phyloP scores from a whole-genome alignment of 352 stramenopile genomes.

The Phytophthora hibernalis region DNA sequence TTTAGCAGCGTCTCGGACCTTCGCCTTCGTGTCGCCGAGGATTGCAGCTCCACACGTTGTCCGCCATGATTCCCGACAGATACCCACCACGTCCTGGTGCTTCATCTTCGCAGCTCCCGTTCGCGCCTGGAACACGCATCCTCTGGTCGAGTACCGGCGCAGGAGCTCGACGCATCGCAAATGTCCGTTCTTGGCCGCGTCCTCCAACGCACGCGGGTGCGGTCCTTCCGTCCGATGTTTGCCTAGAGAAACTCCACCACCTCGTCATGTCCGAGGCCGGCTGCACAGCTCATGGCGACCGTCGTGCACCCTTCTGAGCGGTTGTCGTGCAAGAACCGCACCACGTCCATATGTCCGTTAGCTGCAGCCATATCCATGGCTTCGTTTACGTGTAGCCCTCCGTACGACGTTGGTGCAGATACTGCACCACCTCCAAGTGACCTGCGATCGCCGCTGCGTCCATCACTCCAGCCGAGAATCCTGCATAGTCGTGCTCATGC shows the following conservation, averaged over 20 bases:
- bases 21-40: conserved; percentile 33
- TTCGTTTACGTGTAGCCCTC: conserved; percentile 40
- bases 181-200: conserved; percentile 44
- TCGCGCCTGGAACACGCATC: conserved; percentile 42
- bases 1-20: conserved; percentile 37
- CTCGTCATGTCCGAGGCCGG: conserved; percentile 30
- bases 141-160: conserved; percentile 34
- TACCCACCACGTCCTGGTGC: conserved; percentile 32
- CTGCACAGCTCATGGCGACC: conserved; percentile 41
- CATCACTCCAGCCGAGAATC: conserved; percentile 36
- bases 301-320: conserved; percentile 38
- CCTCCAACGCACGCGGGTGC: conserved; percentile 40
- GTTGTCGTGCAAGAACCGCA: conserved; percentile 42
- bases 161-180: conserved; percentile 32
- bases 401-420: conserved; percentile 30
- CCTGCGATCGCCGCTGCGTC: conserved; percentile 35
- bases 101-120: conserved; percentile 45
- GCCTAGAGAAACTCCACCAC: conserved; percentile 42
- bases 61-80: conserved; percentile 38
- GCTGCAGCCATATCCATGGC: conserved; percentile 48
- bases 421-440: conserved; percentile 37
- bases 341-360: conserved; percentile 38
- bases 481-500: conserved; percentile 27
- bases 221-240: conserved; percentile 42
- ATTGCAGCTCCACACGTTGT: conserved; percentile 45